Evolutionary conservation across 192 early-diverging fungal genomes (phyloP), one percentile per base, ranked within the genome.

Genomic region (Spinellus fusiger): DNA sequence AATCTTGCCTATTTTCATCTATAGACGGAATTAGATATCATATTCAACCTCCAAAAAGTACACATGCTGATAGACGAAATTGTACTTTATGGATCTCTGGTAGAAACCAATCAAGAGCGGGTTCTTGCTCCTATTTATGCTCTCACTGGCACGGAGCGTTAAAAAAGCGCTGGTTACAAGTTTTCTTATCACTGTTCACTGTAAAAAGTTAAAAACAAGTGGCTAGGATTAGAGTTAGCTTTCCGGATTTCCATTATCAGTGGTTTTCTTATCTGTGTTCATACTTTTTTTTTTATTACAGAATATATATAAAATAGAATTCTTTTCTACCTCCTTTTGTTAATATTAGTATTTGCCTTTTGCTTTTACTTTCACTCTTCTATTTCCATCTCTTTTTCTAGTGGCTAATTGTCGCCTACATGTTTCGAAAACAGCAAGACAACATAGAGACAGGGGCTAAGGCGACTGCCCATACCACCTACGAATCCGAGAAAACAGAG

Each of bases 21-120:
- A 59, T 47, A 76, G 74, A 66, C 71, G 23, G 74, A 76, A 63
- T 34, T 76, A 22, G 74, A 76, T 54, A 61, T 76, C 27, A 50
- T 77, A 44, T 74, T 71, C 35, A 52, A 71, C 50, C 49, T 74
- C 23, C 62, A 74, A 62, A 68, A 71, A 40, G 56, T 71, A 20
- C 76, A 77, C 54, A 59, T 74, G 48, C 67, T 74, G 65, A 20
- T 73, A 23, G 65, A 71, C 18, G 66, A 68, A 38, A 66, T 71
- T 47, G 27, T 77, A 20, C 32, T 62, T 22, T 66, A 71, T 48
- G 68, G 69, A 15, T 44, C 52, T 9, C 44, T 77, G 22, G 46
- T 64, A 49, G 76, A 77, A 44, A 65, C 65, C 37, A 71, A 71
- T 49, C 61, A 68, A 62, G 62, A 58, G n/a, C 52, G 69, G 5